Percentiles rank a stretch among this genome's conserved stretches.
These are phyloP conservation scores for Venturia pyrina DNA, from an alignment of 2,329 filamentous ascomycete species.

Conservation along the genomic window DNA sequence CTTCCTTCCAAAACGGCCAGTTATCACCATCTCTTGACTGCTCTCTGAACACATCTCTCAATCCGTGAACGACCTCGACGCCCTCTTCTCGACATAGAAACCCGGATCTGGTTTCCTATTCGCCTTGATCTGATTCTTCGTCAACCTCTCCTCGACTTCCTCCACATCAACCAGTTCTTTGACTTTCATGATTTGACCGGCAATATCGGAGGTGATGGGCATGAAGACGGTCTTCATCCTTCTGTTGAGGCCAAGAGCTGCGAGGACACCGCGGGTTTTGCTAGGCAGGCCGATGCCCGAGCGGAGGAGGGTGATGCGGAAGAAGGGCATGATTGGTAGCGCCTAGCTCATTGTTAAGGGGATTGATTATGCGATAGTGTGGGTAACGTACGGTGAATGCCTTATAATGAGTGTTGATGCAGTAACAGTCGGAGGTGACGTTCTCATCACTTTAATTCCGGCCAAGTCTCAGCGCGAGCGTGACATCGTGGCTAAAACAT, in stretches of 20 bases:
- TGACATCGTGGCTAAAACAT: neutral
- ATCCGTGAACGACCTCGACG: neutral
- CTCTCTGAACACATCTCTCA: neutral
- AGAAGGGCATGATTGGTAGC: conserved; percentile 55
- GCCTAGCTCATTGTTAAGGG: neutral
- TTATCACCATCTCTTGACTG: neutral
- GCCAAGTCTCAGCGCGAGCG: neutral
- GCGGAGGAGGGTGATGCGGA: conserved; percentile 84
- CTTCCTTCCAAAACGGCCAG: neutral
- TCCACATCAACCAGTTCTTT: conserved; percentile 82
- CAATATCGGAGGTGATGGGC: conserved; percentile 67
- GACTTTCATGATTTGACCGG: conserved; percentile 86
- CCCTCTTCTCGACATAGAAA: conserved; percentile 61
- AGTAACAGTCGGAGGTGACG: neutral
- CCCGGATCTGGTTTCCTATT: conserved; percentile 66
- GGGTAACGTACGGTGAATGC: neutral
- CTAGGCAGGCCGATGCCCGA: conserved; percentile 76
- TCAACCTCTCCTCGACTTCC: conserved; percentile 60
- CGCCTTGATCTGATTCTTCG: conserved; percentile 57
- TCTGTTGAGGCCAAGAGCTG: conserved; percentile 74
- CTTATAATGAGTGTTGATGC: neutral
- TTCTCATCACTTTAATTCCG: neutral
- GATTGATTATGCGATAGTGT: neutral
- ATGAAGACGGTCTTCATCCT: conserved; percentile 85
- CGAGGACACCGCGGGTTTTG: conserved; percentile 69